A percentile compares a stretch with the other conserved stretches of the same genome.
Conservation (phyloP, 148 eudicot genomes). For the Camellia lanceoleosa region DNA sequence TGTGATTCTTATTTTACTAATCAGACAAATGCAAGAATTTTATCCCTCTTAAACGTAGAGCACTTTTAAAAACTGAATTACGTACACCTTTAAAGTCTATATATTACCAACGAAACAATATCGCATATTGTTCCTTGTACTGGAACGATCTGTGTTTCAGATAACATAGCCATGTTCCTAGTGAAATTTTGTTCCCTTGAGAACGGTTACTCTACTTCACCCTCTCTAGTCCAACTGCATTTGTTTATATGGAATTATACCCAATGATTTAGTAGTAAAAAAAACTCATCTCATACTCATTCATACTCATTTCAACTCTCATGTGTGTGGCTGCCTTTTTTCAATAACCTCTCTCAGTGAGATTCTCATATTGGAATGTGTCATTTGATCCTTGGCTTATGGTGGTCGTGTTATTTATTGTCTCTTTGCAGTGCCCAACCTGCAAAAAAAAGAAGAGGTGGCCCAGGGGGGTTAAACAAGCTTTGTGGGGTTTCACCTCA, state of each 20-base stretch:
- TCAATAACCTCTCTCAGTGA: neutral
- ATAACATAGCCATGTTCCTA: neutral
- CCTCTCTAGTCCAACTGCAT: neutral
- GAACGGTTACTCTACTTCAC: neutral
- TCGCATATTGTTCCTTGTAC: neutral
- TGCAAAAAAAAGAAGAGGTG: conserved; percentile 75
- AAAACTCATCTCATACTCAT: neutral
- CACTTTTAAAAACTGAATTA: neutral
- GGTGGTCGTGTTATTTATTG: neutral
- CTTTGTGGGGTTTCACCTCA: conserved; percentile 83
- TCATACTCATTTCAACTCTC: neutral
- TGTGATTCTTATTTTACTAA: neutral
- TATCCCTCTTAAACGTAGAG: neutral
- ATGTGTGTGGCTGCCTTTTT: neutral
- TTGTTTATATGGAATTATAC: neutral
- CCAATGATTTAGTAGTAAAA: neutral
- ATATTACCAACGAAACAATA: neutral
- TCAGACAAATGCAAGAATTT: neutral
- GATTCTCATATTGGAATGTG: neutral
- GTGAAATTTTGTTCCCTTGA: neutral
- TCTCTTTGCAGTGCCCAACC: conserved; percentile 49
- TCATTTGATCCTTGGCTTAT: conserved; percentile 1
- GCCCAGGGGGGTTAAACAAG: conserved; percentile 85
- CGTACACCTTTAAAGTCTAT: neutral
- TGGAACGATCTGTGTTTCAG: neutral